phyloP scores from a whole-genome alignment of 192 early-diverging fungal species.

The Physocladia obscura region DNA sequence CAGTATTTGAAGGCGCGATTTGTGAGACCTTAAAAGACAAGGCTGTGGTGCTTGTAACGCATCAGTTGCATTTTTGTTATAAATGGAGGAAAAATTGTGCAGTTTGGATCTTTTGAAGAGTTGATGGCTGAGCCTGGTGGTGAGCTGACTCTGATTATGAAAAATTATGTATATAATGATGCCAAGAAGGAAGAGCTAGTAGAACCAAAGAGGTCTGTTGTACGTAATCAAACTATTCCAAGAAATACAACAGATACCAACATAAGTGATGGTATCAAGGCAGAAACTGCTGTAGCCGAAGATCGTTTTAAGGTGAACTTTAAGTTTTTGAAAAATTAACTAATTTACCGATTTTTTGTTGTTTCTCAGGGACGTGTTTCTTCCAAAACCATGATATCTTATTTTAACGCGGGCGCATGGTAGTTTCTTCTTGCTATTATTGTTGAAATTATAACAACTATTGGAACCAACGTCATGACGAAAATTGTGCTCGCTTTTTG shows the following conservation, averaged over 20 bases:
- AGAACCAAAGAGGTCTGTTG: background rate
- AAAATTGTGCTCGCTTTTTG: too few relatives aligned
- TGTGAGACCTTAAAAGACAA: background rate
- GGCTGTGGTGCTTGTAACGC: background rate
- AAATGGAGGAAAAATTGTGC: background rate
- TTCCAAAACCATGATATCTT: too few relatives aligned
- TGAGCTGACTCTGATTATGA: conserved; percentile 67
- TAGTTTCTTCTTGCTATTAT: too few relatives aligned
- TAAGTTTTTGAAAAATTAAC: too few relatives aligned
- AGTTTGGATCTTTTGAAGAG: background rate
- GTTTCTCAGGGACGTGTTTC: too few relatives aligned
- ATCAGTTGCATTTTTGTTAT: background rate
- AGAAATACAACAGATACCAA: background rate
- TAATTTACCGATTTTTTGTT: too few relatives aligned
- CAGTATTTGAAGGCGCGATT: background rate
- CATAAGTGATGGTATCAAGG: background rate
- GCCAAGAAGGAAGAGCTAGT: conserved; percentile 7
- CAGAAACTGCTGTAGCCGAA: background rate
- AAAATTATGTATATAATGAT: conserved; percentile 60
- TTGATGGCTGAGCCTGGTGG: conserved; percentile 55
- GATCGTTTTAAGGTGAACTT: background rate
- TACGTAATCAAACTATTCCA: background rate
- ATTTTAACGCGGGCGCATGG: too few relatives aligned
- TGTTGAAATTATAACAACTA: too few relatives aligned
- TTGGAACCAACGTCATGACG: too few relatives aligned